Percentiles rank a stretch among this genome's conserved stretches.
Conservation (phyloP, 306 rosid species). For the Cucumis cinereus region DNA sequence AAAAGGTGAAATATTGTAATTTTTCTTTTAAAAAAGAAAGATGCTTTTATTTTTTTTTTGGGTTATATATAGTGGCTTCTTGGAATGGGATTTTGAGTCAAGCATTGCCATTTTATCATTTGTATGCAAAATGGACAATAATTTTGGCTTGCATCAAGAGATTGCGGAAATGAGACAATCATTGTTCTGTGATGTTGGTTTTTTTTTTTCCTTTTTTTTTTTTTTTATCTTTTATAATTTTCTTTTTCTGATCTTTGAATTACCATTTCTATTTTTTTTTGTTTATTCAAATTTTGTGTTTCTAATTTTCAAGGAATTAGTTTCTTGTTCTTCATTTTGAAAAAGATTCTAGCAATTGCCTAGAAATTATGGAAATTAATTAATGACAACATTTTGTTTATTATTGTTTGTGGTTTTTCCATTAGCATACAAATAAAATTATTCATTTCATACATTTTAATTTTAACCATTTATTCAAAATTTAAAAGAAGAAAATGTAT, state of each 20-base stretch:
- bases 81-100: not conserved
- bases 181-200: not conserved
- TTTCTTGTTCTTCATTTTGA: not conserved
- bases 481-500: not conserved
- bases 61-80: not conserved
- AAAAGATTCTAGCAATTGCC: not conserved
- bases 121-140: not conserved
- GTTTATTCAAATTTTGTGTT: too few species aligned
- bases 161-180: slow-evolving; percentile 1
- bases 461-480: not conserved
- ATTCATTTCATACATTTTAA: not conserved
- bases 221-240: too few species aligned
- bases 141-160: not conserved
- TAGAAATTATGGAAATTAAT: not conserved
- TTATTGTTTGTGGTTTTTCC: too few species aligned
- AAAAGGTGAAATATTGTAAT: not conserved
- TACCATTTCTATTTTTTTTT: not conserved
- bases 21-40: not conserved
- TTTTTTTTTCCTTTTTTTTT: not conserved
- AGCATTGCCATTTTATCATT: not conserved
- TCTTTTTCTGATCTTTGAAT: too few species aligned
- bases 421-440: too few species aligned
- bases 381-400: too few species aligned
- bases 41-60: not conserved
- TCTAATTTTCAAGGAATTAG: too few species aligned